Base-by-base conservation (phyloP, 768 basidiomycete genomes). In the Mrakia frigida region DNA sequence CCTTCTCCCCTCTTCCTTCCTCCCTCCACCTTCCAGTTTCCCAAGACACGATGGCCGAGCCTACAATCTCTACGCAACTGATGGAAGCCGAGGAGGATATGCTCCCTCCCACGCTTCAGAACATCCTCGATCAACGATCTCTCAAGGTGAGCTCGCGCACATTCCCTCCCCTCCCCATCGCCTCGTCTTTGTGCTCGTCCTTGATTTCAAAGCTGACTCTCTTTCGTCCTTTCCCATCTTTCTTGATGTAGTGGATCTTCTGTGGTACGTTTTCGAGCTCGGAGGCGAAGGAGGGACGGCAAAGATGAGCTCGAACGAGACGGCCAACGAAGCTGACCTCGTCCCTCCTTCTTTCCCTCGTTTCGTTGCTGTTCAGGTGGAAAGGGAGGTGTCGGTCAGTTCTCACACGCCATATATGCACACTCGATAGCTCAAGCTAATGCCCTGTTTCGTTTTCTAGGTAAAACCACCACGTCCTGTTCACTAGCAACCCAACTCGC, bases 391-490 rank as follows among this genome's bases (percentile, higher is more conserved):
- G 97, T 98, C 79, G 94, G 95, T 91, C 83, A 84, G 91, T 86
- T 28, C 33, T 28, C 16, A 13, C 3, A 37, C 2, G 11, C 3
- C 18, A 35, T 52, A 13, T 41, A 39, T 43, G 14, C 25, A 21
- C 25, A n/a, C 37, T 73, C 10, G 9, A 16, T 14, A 25, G 37
- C 6, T 23, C n/a, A 21, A 21, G 21, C 52, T 43, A 6, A 60
- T n/a, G 0, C 25, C n/a, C 28, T 35, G 2, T 14, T n/a, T 37
- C 53, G 43, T 35, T 23, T 16, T n/a, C 73, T 82, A 93, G 95
- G 96, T 74, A 99, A 99, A 87, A 99, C 97, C 2, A 98, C 97
- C 0, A 97, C 97, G 6, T 95, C 94, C 16, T 98, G 95, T 83
- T 95, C 94, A 5, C 88, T 98, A 7, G 97, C 97, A n/a, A 95